Base-by-base conservation (phyloP, 495 filamentous ascomycete genomes). In the Cladorrhinum samala region DNA sequence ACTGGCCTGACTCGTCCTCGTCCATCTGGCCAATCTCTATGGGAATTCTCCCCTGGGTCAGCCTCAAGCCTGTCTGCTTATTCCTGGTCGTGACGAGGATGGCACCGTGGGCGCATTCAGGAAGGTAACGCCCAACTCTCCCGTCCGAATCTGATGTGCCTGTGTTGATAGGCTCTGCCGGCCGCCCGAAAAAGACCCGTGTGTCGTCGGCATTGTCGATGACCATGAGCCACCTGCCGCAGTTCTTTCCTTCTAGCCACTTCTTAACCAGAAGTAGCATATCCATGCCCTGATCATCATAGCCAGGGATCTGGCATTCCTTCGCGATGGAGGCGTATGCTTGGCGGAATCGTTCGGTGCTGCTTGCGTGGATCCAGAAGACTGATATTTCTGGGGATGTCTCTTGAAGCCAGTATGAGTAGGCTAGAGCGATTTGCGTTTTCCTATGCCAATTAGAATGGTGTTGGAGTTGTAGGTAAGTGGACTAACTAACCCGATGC, bases 381-480 rank as follows among this genome's bases (percentile, higher is more conserved):
- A 79, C 59, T 46, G 62, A 70, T 0, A 57, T 56, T 11, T 68
- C 61, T 2, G 73, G 69, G n/a, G 55, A 49, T 6, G 49, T 20
- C 17, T 71, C 58, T 50, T 60, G 52, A 8, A 68, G 64, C 41
- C 67, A 66, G 64, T 76, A 77, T 4, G 61, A 63, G 50, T 72
- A 75, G 52, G 76, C 74, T 41, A 83, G 73, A 1, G 79, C 77
- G 42, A 81, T 72, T 52, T 81, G 75, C 1, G 75, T 76, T 67
- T 82, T 82, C 9, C 74, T 80, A 52, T 24, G 11, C 7, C 5
- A 25, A 18, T 21, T 50, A 44, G 21, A 47, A 36, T 13, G 21
- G 27, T 11, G 27, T 33, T n/a, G n/a, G 11, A 33, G 11, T 11
- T 33, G 5, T 5, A 33, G 5, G 27, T 11, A 33, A 53, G 1